Evolutionary conservation across 768 basidiomycete genomes (phyloP).

Genomic region (Strobilomyces dryophilus): DNA sequence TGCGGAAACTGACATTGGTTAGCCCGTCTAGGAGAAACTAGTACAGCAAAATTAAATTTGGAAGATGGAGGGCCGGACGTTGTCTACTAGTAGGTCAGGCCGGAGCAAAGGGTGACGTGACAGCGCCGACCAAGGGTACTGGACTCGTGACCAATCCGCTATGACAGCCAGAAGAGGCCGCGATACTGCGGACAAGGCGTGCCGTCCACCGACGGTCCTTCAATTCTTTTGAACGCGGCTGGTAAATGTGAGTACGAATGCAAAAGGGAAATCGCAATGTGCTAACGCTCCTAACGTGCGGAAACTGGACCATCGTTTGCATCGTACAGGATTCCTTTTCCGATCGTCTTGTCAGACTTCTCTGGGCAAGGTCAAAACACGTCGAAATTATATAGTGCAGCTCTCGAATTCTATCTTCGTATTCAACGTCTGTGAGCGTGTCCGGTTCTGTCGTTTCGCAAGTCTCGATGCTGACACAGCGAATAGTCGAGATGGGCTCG

Average conservation of each 20-base stretch:
- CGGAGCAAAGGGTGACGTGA: no score
- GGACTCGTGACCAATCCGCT: no score
- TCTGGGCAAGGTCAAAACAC: conserved; percentile 23
- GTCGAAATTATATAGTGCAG: conserved; percentile 27
- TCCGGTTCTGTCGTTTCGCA: not conserved
- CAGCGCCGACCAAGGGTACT: no score
- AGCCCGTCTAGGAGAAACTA: no score
- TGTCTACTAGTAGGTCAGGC: no score
- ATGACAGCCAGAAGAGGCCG: no score
- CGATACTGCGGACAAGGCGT: no score
- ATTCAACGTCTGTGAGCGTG: conserved; percentile 32
- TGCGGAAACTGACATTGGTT: no score
- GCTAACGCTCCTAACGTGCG: conserved; percentile 4
- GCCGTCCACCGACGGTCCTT: no score
- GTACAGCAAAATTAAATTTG: no score
- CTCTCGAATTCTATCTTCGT: conserved; percentile 33
- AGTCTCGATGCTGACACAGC: not conserved
- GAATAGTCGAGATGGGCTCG: conserved; percentile 38
- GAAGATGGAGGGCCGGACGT: no score
- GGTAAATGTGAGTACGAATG: conserved; percentile 30
- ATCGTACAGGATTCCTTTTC: conserved; percentile 36
- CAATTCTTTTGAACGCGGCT: no score
- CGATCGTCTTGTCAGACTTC: conserved; percentile 33
- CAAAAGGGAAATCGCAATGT: not conserved
- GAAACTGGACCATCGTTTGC: conserved; percentile 29